Evolutionary conservation across 129 eudicot species (phyloP).

Genomic region (Cynara cardunculus): DNA sequence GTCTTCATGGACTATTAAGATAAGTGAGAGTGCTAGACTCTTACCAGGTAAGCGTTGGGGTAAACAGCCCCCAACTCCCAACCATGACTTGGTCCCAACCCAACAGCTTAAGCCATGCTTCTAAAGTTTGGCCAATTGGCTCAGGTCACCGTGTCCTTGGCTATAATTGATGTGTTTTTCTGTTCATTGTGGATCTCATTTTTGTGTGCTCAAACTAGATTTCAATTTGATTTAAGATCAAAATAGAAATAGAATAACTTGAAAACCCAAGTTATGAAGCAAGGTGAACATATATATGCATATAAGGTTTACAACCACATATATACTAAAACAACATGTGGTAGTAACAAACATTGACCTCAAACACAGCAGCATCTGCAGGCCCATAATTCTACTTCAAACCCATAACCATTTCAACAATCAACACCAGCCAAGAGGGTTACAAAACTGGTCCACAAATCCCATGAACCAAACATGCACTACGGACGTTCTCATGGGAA

Average conservation of each 20-base stretch:
- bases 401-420: slow-evolving; percentile 10
- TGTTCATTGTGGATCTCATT: background rate
- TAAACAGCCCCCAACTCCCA: too few species aligned
- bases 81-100: too few species aligned
- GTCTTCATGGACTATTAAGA: background rate
- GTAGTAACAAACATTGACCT: slow-evolving; percentile 20
- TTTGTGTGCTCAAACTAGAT: background rate
- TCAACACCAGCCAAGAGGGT: background rate
- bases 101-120: too few species aligned
- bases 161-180: too few species aligned
- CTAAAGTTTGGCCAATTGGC: too few species aligned
- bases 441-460: background rate
- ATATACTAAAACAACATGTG: slow-evolving; percentile 24
- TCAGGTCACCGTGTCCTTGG: background rate
- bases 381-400: slow-evolving; percentile 5
- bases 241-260: background rate
- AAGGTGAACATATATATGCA: too few species aligned
- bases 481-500: too few species aligned
- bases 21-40: background rate
- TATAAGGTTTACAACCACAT: slow-evolving; percentile 18
- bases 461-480: background rate
- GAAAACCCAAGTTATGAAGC: background rate
- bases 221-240: background rate
- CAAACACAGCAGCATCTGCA: slow-evolving; percentile 2
- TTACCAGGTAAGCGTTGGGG: too few species aligned